Evolutionary conservation across 2,329 filamentous ascomycete genomes (phyloP), one percentile per base, ranked within the genome.

Genomic region (Clonostachys byssicola): DNA sequence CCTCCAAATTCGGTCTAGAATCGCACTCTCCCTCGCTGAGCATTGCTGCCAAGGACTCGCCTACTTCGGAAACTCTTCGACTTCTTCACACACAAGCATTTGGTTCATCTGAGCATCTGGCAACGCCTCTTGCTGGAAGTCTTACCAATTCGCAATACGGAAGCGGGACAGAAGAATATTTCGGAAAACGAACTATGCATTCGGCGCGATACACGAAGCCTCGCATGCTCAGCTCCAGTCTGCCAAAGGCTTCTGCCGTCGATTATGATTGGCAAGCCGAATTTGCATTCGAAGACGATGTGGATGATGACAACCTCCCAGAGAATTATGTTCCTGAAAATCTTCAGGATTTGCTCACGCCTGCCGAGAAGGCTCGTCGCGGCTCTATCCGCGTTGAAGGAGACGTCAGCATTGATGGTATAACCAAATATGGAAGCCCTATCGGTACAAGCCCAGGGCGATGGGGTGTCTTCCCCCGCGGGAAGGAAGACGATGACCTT

Each of bases 1-100:
- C 94, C 10, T 89, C 90, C 45, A 89, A 92, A 57, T 96, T 97
- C 58, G 89, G 89, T 13, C 74, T 96, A 54, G 92, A 96, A 45
- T 91, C 88, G 9, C 91, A 91, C 6, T 87, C 90, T 3, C 81
- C 86, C 2, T 91, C 89, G 1, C 76, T 90, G 39, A 78, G 74
- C 60, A 75, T 74, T 33, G 83, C 74, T 48, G 17, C 14, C 36
- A 81, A 81, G 54, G 81, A 85, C 44, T 68, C 72, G 4, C 73
- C 79, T 44, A 80, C 81, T 4, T 84, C 81, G 3, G 81, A 85
- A 55, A 80, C 82, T 7, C 68, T 87, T 23, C 85, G 85, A 62
- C 71, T 78, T 49, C 66, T 86, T 17, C 83, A 85, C 60, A 80
- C 74, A n/a, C 86, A 83, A 5, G 83, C 83, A 8, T 87, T 86